Evolutionary conservation across 441 rosid genomes (phyloP).

Genomic region (Erysimum cheiri): DNA sequence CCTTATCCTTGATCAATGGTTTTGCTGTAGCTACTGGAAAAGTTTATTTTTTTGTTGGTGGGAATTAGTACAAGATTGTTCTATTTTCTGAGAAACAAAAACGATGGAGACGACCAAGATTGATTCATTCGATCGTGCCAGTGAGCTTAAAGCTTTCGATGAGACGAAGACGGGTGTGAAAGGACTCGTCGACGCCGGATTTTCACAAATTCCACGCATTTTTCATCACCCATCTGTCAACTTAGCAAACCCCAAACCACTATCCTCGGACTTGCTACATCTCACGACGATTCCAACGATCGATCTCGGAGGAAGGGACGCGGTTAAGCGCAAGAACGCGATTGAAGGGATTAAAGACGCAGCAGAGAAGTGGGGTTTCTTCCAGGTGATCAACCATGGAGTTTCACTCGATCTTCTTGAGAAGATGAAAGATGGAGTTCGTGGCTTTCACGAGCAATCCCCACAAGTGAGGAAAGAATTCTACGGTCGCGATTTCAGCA

Average conservation of each 20-base stretch:
- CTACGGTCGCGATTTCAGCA: conserved; percentile 48
- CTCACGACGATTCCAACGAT: conserved; percentile 43
- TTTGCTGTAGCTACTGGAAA: neutral
- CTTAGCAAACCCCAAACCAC: conserved; percentile 20
- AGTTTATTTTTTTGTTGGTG: too few relatives aligned
- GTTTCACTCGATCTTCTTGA: conserved; percentile 47
- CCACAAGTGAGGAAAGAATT: conserved; percentile 44
- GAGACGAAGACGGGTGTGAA: conserved; percentile 51
- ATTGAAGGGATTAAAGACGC: conserved; percentile 39
- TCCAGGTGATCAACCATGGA: conserved; percentile 53
- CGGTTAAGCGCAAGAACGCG: conserved; percentile 17
- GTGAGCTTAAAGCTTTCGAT: conserved; percentile 52
- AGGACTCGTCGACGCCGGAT: conserved; percentile 53
- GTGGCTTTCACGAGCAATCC: conserved; percentile 55
- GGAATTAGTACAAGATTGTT: neutral
- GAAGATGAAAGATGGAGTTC: conserved; percentile 52
- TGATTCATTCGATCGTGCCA: conserved; percentile 33
- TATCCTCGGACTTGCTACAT: conserved; percentile 10
- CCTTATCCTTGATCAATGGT: neutral
- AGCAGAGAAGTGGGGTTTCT: conserved; percentile 48
- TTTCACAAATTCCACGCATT: conserved; percentile 47
- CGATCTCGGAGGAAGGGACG: conserved; percentile 41
- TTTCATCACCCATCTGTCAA: conserved; percentile 43
- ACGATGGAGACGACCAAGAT: conserved; percentile 28
- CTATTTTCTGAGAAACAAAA: neutral